Percentiles rank a stretch among this genome's conserved stretches.
phyloP scores from a whole-genome alignment of 2,329 filamentous ascomycete species.

The Aspergillus caelatus region DNA sequence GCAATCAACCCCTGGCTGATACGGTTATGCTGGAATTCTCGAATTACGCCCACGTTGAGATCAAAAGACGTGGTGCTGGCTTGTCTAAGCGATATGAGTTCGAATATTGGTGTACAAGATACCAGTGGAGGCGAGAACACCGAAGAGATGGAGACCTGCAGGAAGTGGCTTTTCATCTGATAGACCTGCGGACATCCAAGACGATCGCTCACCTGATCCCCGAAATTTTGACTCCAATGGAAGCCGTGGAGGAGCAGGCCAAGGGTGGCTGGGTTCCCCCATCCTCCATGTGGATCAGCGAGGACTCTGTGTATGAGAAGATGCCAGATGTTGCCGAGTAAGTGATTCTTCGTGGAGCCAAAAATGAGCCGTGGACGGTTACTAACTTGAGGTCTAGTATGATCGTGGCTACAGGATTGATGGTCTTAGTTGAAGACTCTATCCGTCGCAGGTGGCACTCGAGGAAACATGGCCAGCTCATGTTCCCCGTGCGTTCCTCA shows the following conservation, averaged over 20 bases:
- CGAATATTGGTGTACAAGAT: slow-evolving; percentile 87
- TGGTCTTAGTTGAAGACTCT: slow-evolving; percentile 86
- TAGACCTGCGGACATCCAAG: slow-evolving; percentile 65
- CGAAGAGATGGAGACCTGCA: slow-evolving; percentile 67
- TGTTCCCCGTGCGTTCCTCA: slow-evolving; percentile 55
- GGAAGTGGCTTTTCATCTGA: slow-evolving; percentile 77
- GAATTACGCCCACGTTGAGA: slow-evolving; percentile 91
- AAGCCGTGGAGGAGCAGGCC: slow-evolving; percentile 70
- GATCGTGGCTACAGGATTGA: slow-evolving; percentile 85
- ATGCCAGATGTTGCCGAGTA: slow-evolving; percentile 86
- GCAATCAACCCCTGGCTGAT: slow-evolving; percentile 61
- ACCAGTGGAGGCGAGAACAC: slow-evolving; percentile 77
- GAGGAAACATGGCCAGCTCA: slow-evolving; percentile 55
- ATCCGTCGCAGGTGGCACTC: slow-evolving; percentile 78
- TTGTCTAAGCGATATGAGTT: slow-evolving; percentile 81
- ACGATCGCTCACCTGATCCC: slow-evolving; percentile 84
- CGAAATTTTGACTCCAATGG: slow-evolving; percentile 70
- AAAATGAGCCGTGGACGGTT: background rate
- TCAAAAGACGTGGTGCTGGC: slow-evolving; percentile 69
- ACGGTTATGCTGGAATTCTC: slow-evolving; percentile 90
- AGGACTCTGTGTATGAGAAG: slow-evolving; percentile 68
- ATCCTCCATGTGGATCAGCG: slow-evolving; percentile 87
- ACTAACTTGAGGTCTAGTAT: slow-evolving; percentile 59
- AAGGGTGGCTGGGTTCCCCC: slow-evolving; percentile 90
- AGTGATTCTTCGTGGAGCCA: slow-evolving; percentile 40